Percentiles rank a stretch among this genome's conserved stretches.
These are phyloP conservation scores for Gaeumannomyces sp. DNA, from an alignment of 2,329 filamentous ascomycete species.

Conservation along the genomic window DNA sequence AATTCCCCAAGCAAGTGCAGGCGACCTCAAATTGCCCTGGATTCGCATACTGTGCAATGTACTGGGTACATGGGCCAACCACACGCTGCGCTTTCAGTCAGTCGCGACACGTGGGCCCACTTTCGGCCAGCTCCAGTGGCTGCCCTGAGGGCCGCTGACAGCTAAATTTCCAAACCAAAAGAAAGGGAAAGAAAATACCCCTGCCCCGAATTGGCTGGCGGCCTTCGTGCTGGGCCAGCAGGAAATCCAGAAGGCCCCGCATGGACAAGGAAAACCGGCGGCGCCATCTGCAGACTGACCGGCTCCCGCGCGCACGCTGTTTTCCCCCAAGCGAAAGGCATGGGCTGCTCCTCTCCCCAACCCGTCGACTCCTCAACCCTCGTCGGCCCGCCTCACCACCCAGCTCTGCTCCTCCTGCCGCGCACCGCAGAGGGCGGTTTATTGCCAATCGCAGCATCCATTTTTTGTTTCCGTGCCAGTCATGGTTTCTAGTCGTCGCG, in stretches of 20 bases:
- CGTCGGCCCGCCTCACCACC: slow-evolving; percentile 2
- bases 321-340: slow-evolving; percentile 7
- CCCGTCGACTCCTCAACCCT: not conserved
- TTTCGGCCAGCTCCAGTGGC: not conserved
- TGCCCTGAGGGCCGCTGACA: not conserved
- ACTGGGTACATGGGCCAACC: not conserved
- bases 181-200: not conserved
- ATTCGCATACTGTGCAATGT: not conserved
- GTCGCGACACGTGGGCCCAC: not conserved
- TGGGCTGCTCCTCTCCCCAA: slow-evolving; percentile 2
- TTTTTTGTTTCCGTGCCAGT: slow-evolving; percentile 6
- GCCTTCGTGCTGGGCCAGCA: not conserved
- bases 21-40: not conserved
- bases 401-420: not conserved
- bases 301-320: slow-evolving; percentile 1
- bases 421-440: not conserved
- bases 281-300: slow-evolving; percentile 1
- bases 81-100: not conserved
- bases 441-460: not conserved
- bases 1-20: not conserved
- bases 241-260: slow-evolving; percentile 3
- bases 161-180: not conserved
- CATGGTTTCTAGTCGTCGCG: slow-evolving; percentile 11
- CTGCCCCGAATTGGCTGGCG: not conserved
- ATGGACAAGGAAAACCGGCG: slow-evolving; percentile 6